phyloP scores from a whole-genome alignment of 192 early-diverging fungal genomes.

The Glomus cerebriforme region DNA sequence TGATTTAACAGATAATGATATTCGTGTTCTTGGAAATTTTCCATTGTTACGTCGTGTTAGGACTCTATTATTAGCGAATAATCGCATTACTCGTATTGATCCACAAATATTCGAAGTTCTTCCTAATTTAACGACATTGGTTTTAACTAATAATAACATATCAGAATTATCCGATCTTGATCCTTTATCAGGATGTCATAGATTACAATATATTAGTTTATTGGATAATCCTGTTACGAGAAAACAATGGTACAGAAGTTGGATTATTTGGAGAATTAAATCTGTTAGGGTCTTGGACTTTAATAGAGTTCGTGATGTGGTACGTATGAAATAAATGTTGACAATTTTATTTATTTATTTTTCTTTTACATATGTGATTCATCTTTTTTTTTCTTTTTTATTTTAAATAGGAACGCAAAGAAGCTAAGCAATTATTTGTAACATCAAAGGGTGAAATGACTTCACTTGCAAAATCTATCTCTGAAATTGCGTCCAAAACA shows the following conservation, averaged over 20 bases:
- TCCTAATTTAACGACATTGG: constrained; percentile 77
- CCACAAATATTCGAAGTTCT: constrained; percentile 60
- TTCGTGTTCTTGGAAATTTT: constrained; percentile 85
- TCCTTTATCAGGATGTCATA: constrained; percentile 52
- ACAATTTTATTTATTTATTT: not conserved
- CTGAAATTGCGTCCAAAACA: constrained; percentile 71
- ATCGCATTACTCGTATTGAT: constrained; percentile 86
- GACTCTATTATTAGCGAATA: constrained; percentile 79
- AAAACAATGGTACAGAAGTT: constrained; percentile 81
- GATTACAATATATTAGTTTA: constrained; percentile 68
- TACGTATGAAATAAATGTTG: constrained; percentile 32
- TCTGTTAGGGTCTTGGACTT: constrained; percentile 87
- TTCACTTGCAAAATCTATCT: constrained; percentile 63
- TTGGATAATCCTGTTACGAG: constrained; percentile 86
- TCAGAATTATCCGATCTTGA: constrained; percentile 85
- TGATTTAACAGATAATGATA: constrained; percentile 91
- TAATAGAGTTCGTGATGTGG: constrained; percentile 68
- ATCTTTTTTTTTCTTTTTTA: not conserved
- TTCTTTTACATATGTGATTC: not conserved
- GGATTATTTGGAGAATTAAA: constrained; percentile 81
- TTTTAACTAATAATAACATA: constrained; percentile 88
- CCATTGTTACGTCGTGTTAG: constrained; percentile 77
- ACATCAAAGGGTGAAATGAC: constrained; percentile 63
- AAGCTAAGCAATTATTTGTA: constrained; percentile 80
- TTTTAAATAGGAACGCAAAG: constrained; percentile 69